phyloP scores from a whole-genome alignment of 441 rosid species.

The Arabidopsis hybrid region DNA sequence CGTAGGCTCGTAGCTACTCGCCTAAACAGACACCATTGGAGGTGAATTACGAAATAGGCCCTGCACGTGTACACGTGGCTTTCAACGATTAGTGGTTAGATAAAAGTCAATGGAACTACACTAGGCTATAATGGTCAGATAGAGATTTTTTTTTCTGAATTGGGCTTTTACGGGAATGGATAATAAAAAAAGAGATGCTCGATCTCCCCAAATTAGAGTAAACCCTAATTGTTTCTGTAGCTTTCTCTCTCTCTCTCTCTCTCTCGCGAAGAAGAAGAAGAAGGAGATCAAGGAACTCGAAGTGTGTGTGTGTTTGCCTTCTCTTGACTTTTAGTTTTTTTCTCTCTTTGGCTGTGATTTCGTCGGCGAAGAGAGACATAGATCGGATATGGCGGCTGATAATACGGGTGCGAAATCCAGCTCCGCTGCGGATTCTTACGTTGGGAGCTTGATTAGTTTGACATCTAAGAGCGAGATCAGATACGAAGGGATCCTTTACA shows the following conservation, averaged over 20 bases:
- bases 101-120: background rate
- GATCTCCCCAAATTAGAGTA: conserved; percentile 44
- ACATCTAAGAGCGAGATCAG: conserved; percentile 92
- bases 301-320: conserved; percentile 26
- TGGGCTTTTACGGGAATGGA: conserved; percentile 37
- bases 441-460: conserved; percentile 90
- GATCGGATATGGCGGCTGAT: conserved; percentile 61
- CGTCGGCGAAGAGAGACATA: conserved; percentile 36
- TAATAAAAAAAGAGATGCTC: conserved; percentile 37
- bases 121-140: conserved; percentile 35
- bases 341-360: conserved; percentile 39
- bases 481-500: conserved; percentile 88
- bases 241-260: conserved; percentile 12
- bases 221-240: conserved; percentile 43
- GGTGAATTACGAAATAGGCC: conserved; percentile 8
- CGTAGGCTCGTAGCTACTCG: conserved; percentile 15
- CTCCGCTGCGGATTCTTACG: conserved; percentile 78
- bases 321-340: conserved; percentile 10
- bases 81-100: background rate
- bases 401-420: conserved; percentile 61
- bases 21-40: conserved; percentile 8
- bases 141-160: background rate
- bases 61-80: background rate
- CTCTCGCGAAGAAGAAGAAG: background rate
- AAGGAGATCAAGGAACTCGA: conserved; percentile 35